Percentiles rank a stretch among this genome's conserved stretches.
phyloP scores from a whole-genome alignment of 1,284 basidiomycete genomes.

The Golubevia pallescens region DNA sequence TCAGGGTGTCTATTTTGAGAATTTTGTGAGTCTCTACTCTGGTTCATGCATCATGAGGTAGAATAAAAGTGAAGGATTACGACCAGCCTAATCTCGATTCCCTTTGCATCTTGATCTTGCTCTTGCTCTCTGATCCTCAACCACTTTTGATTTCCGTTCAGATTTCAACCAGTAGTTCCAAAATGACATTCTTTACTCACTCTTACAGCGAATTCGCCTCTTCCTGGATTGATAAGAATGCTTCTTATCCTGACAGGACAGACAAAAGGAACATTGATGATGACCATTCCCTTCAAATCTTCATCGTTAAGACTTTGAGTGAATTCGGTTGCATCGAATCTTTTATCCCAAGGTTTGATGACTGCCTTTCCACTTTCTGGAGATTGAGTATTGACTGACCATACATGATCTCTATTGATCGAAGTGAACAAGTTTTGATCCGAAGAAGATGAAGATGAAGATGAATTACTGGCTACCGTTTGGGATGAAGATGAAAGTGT shows the following conservation, averaged over 20 bases:
- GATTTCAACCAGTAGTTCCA: not conserved
- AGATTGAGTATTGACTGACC: constrained; percentile 49
- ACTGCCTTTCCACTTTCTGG: constrained; percentile 47
- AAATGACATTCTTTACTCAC: constrained; percentile 7
- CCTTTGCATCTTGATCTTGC: too few relatives aligned
- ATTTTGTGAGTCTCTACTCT: too few relatives aligned
- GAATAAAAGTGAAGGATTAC: too few relatives aligned
- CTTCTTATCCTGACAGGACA: constrained; percentile 50
- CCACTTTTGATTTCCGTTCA: too few relatives aligned
- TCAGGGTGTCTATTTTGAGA: too few relatives aligned
- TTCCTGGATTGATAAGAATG: constrained; percentile 49
- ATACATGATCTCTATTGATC: constrained; percentile 50
- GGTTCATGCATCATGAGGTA: too few relatives aligned
- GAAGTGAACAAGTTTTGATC: constrained; percentile 37
- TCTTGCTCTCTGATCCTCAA: too few relatives aligned
- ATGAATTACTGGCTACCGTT: too few relatives aligned
- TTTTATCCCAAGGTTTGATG: constrained; percentile 58
- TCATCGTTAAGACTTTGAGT: constrained; percentile 58
- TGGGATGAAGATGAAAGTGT: too few relatives aligned
- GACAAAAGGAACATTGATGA: constrained; percentile 56
- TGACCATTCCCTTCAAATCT: constrained; percentile 16
- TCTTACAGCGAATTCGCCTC: constrained; percentile 50
- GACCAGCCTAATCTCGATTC: too few relatives aligned
- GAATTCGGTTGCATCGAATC: constrained; percentile 26
- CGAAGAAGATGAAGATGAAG: too few relatives aligned